phyloP scores from a whole-genome alignment of 106 monocot species.

The Dioscorea dumetorum region DNA sequence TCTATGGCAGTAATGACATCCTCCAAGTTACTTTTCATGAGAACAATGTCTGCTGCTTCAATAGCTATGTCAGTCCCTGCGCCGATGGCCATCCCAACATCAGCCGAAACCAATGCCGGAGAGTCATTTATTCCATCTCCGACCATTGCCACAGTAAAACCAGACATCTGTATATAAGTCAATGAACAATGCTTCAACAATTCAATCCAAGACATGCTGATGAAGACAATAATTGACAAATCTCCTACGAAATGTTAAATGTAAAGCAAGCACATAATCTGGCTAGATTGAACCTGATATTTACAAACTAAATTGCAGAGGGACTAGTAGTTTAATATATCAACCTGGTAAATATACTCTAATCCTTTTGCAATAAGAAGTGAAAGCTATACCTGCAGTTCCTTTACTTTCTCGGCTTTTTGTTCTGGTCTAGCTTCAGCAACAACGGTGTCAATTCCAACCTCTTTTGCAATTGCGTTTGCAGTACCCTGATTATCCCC shows the following conservation, averaged over 20 bases:
- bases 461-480: slow-evolving; percentile 67
- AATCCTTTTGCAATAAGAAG: no score
- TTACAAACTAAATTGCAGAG: no score
- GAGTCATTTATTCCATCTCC: slow-evolving; percentile 96
- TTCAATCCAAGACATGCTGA: no score
- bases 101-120: slow-evolving; percentile 81
- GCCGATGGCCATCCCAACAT: slow-evolving; percentile 92
- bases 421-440: slow-evolving; percentile 79
- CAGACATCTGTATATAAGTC: slow-evolving; percentile 48
- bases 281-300: no score
- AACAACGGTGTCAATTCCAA: slow-evolving; percentile 62
- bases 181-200: no score
- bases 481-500: slow-evolving; percentile 97
- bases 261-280: no score
- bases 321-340: no score
- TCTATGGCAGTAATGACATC: slow-evolving; percentile 91
- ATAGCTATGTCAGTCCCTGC: slow-evolving; percentile 91
- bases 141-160: slow-evolving; percentile 84
- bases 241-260: no score
- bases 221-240: no score
- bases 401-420: slow-evolving; percentile 82
- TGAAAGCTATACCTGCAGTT: slow-evolving; percentile 50
- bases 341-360: no score
- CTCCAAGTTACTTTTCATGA: slow-evolving; percentile 94
- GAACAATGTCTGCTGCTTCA: slow-evolving; percentile 93